Percentiles rank a stretch among this genome's conserved stretches.
Evolutionary conservation across 1,139 yeast genomes (phyloP).

Genomic region (Magnusiomyces clavatus): DNA sequence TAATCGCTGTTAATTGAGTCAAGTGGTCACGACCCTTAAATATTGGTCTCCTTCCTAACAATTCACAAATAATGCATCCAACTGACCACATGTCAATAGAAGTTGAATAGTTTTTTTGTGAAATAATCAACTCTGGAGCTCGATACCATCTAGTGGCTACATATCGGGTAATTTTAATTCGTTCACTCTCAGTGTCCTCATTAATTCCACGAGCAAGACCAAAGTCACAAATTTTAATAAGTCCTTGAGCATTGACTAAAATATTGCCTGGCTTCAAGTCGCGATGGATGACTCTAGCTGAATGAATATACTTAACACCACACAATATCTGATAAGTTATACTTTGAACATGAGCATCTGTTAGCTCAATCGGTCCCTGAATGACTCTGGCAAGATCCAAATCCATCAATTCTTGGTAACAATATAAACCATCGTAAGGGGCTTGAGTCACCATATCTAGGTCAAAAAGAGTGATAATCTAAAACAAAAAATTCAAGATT

Average conservation of each 20-base stretch:
- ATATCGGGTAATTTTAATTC: conserved; percentile 59
- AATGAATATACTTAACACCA: conserved; percentile 75
- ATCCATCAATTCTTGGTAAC: conserved; percentile 75
- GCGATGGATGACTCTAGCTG: conserved; percentile 72
- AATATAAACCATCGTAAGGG: conserved; percentile 80
- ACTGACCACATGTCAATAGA: conserved; percentile 80
- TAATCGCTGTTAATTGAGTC: conserved; percentile 73
- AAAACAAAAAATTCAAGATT: not conserved
- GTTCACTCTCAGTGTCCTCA: conserved; percentile 34
- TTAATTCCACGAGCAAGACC: conserved; percentile 72
- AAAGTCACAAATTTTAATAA: conserved; percentile 74
- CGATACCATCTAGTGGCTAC: conserved; percentile 96
- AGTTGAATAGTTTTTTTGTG: conserved; percentile 41
- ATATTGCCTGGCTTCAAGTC: conserved; percentile 84
- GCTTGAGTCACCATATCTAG: conserved; percentile 56
- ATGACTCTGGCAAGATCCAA: conserved; percentile 73
- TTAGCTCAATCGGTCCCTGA: conserved; percentile 57
- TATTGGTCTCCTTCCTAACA: conserved; percentile 73
- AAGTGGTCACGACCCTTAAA: conserved; percentile 80
- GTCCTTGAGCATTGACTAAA: conserved; percentile 63
- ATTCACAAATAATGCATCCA: conserved; percentile 86
- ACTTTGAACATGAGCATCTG: conserved; percentile 75
- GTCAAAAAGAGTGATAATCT: conserved; percentile 65
- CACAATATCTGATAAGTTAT: conserved; percentile 72
- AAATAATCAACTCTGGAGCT: conserved; percentile 81